Evolutionary conservation across 345 rosid genomes (phyloP).

Genomic region (Leavenworthia alabamica): DNA sequence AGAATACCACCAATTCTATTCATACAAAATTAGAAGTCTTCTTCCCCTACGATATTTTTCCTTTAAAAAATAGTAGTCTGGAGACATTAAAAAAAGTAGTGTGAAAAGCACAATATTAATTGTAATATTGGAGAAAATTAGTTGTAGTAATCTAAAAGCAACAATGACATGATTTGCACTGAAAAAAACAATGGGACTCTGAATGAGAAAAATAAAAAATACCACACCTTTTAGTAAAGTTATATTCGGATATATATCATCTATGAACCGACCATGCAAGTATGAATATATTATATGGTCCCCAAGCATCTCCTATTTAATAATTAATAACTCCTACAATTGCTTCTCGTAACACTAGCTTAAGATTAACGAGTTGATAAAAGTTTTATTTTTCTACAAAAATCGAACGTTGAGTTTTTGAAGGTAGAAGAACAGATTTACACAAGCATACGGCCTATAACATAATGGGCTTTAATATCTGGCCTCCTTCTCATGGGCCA

Average conservation of each 20-base stretch:
- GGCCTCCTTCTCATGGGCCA: background rate
- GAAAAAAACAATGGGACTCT: background rate
- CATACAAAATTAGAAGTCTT: background rate
- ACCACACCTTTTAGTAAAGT: background rate
- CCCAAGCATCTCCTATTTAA: background rate
- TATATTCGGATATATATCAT: background rate
- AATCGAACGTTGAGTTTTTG: background rate
- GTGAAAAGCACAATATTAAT: background rate
- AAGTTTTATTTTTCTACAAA: no score
- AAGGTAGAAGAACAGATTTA: background rate
- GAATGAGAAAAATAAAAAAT: background rate
- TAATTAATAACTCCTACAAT: background rate
- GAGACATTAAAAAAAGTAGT: background rate
- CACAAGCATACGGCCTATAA: background rate
- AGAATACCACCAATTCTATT: background rate
- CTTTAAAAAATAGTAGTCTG: background rate
- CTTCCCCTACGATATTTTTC: background rate
- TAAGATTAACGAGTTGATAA: background rate
- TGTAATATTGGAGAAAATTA: background rate
- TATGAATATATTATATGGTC: background rate
- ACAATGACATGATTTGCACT: background rate
- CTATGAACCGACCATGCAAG: background rate
- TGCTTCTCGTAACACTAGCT: background rate
- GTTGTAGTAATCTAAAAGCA: background rate
- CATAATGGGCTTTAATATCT: background rate